Evolutionary conservation across 2,329 filamentous ascomycete species (phyloP).

Genomic region (Didymella pinodella): DNA sequence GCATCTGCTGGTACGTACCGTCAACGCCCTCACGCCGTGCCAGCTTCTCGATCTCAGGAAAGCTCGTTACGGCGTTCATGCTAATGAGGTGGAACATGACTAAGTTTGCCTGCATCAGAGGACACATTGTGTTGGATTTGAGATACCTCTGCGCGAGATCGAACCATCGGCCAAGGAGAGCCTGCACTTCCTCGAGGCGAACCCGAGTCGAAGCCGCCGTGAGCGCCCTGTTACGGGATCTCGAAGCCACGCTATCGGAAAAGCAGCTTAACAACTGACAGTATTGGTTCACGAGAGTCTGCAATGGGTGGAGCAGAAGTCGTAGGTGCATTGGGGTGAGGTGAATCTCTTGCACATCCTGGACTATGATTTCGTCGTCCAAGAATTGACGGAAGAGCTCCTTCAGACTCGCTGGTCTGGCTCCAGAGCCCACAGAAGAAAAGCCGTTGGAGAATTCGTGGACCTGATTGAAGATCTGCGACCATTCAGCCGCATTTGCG

Average conservation of each 20-base stretch:
- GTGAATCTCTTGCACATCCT: conserved; percentile 56
- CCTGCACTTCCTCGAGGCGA: conserved; percentile 70
- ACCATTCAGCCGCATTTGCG: conserved; percentile 66
- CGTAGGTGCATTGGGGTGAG: conserved; percentile 67
- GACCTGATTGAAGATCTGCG: conserved; percentile 64
- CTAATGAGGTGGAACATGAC: conserved; percentile 75
- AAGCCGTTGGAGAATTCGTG: conserved; percentile 64
- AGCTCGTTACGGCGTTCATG: conserved; percentile 72
- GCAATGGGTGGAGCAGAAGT: conserved; percentile 73
- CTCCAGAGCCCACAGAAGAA: conserved; percentile 62
- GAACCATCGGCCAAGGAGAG: conserved; percentile 71
- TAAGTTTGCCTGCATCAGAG: conserved; percentile 70
- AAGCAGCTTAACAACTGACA: conserved; percentile 72
- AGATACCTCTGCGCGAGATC: conserved; percentile 66
- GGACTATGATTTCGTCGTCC: conserved; percentile 66
- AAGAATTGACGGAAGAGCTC: conserved; percentile 74
- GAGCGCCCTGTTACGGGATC: conserved; percentile 59
- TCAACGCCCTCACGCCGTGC: conserved; percentile 68
- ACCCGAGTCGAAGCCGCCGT: conserved; percentile 68
- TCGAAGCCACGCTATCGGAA: conserved; percentile 61
- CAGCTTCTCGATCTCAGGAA: conserved; percentile 71
- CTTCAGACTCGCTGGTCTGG: conserved; percentile 65
- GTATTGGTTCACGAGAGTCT: conserved; percentile 70
- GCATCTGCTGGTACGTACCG: conserved; percentile 62
- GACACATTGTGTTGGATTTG: conserved; percentile 65